A percentile compares a stretch with the other conserved stretches of the same genome.
Evolutionary conservation across 2,329 filamentous ascomycete species (phyloP).

Genomic region (Phyllosticta citriasiana): DNA sequence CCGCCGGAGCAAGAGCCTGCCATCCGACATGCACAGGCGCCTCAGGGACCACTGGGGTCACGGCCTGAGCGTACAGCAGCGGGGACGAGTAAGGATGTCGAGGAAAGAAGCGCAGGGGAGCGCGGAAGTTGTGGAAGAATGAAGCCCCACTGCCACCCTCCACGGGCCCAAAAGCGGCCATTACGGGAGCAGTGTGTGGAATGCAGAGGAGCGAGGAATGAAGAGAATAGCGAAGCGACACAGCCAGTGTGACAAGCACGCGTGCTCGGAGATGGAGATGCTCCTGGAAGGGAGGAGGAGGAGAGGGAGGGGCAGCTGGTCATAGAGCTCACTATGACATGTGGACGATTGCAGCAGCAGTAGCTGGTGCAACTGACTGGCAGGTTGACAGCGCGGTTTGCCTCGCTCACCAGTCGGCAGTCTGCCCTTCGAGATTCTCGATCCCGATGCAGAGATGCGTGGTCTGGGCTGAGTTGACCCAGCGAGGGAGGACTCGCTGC

Average conservation of each 20-base stretch:
- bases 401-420: background rate
- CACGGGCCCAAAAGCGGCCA: background rate
- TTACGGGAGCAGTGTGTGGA: background rate
- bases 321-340: background rate
- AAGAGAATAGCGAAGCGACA: background rate
- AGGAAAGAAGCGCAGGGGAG: background rate
- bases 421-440: background rate
- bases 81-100: background rate
- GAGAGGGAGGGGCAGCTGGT: background rate
- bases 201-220: background rate
- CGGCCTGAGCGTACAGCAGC: constrained; percentile 1
- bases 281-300: background rate
- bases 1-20: constrained; percentile 18
- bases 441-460: background rate
- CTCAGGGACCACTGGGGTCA: background rate
- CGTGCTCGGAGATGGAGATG: background rate
- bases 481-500: background rate
- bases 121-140: background rate
- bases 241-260: background rate
- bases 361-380: background rate
- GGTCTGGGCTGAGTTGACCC: background rate
- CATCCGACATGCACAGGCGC: constrained; percentile 2
- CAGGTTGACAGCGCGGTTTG: background rate
- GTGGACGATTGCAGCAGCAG: background rate
- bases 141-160: background rate